These are phyloP conservation scores for Backusella circina DNA, from an alignment of 192 early-diverging fungal species.

Conservation along the genomic window DNA sequence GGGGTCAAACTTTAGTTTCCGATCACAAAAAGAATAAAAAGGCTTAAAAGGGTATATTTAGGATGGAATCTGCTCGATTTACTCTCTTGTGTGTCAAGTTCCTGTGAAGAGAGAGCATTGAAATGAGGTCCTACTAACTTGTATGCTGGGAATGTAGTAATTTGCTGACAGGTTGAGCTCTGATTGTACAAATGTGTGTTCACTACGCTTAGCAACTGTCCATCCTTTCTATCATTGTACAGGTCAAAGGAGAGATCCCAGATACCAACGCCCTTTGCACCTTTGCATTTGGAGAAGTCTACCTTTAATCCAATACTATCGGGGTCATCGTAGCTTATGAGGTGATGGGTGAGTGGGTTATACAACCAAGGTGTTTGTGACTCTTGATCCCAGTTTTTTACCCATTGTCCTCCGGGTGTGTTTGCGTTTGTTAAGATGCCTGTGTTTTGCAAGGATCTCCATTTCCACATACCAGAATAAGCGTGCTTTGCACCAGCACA, in stretches of 20 bases:
- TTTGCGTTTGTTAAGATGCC: background rate
- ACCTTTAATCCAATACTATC: slow-evolving; percentile 55
- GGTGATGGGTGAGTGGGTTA: slow-evolving; percentile 51
- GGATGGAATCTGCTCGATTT: background rate
- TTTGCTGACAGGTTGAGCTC: background rate
- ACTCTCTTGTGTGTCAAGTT: background rate
- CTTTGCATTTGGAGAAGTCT: slow-evolving; percentile 48
- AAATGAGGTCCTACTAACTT: background rate
- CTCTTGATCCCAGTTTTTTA: slow-evolving; percentile 57
- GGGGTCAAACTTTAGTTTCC: background rate
- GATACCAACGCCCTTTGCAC: slow-evolving; percentile 59
- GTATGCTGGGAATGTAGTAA: background rate
- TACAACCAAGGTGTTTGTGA: slow-evolving; percentile 72
- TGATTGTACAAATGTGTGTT: background rate
- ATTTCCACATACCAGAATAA: slow-evolving; percentile 7
- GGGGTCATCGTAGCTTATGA: slow-evolving; percentile 71
- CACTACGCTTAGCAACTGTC: background rate
- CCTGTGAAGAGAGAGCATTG: background rate
- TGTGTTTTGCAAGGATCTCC: background rate
- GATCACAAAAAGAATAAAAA: background rate
- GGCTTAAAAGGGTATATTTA: background rate
- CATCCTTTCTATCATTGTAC: background rate
- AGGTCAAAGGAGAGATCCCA: slow-evolving; percentile 37
- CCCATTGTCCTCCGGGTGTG: slow-evolving; percentile 44
- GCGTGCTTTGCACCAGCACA: background rate